Evolutionary conservation across 2,329 filamentous ascomycete genomes (phyloP).

Genomic region (Penicillium oxalicum): DNA sequence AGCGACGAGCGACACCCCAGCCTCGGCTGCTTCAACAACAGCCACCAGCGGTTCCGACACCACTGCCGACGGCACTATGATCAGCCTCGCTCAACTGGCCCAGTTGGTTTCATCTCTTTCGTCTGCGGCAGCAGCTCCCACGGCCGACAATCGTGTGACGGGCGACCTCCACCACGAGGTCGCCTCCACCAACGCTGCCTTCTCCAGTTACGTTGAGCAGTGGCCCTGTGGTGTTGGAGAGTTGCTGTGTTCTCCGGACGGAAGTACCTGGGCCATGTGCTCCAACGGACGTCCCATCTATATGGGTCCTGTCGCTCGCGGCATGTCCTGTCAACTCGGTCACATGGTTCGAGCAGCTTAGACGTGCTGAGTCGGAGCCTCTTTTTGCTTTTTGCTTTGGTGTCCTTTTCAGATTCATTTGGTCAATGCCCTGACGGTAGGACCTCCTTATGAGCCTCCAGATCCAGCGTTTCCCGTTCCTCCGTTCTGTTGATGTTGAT

Average conservation of each 20-base stretch:
- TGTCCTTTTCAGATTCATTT: background rate
- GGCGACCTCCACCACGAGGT: background rate
- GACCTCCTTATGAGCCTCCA: no score
- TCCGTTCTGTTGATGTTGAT: no score
- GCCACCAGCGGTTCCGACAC: slow-evolving; percentile 8
- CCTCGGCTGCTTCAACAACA: background rate
- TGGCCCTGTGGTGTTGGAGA: slow-evolving; percentile 23
- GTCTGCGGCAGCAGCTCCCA: slow-evolving; percentile 7
- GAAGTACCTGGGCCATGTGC: slow-evolving; percentile 32
- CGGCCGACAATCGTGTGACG: slow-evolving; percentile 7
- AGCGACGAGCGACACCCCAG: slow-evolving; percentile 6
- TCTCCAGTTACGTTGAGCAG: slow-evolving; percentile 11
- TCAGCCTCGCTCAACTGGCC: background rate
- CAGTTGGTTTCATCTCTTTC: slow-evolving; percentile 14
- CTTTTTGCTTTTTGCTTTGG: background rate
- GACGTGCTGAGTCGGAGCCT: background rate
- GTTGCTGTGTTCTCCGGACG: slow-evolving; percentile 31
- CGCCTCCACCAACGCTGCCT: slow-evolving; percentile 15
- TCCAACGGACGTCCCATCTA: slow-evolving; percentile 22
- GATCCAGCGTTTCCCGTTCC: no score
- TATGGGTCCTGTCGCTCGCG: slow-evolving; percentile 37
- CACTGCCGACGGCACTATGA: background rate
- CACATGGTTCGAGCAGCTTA: slow-evolving; percentile 10
- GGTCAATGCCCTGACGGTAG: no score
- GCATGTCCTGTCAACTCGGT: slow-evolving; percentile 30